Evolutionary conservation across 192 early-diverging fungal genomes (phyloP), one percentile per base, ranked within the genome.

Genomic region (Hyaloraphidium curvatum): DNA sequence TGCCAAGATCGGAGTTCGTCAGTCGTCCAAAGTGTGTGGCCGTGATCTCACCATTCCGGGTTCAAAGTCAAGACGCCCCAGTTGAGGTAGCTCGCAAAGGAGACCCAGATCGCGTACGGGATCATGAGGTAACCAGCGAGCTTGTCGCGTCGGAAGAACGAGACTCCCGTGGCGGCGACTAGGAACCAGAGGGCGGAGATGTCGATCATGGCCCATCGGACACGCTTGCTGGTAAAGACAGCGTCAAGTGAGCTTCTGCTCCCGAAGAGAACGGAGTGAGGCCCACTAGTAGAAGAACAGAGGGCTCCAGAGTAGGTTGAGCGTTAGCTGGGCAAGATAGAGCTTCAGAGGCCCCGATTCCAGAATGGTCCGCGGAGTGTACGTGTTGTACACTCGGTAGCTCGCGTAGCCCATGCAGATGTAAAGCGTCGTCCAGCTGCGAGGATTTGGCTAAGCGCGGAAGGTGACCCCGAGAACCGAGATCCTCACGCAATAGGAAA

Each of bases 251-350:
- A n/a, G n/a, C n/a, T n/a, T n/a, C n/a, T n/a, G n/a, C n/a, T n/a
- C n/a, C n/a, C n/a, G n/a, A n/a, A n/a, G n/a, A n/a, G n/a, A n/a
- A n/a, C n/a, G n/a, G n/a, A n/a, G n/a, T n/a, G n/a, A n/a, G n/a
- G n/a, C n/a, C n/a, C n/a, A n/a, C 3, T 21, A 11, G 3, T 39
- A 37, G 30, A 62, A 62, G 55, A 62, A 62, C 21, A 57, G 23
- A 5, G 61, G 61, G 4, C 51, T 57, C 61, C 61, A 62, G n/a
- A 40, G 16, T 4, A 62, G 19, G 41, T 62, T 62, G 28, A 62
- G 56, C 2, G 23, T 52, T 14, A 62, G 55, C 27, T 62, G 61
- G 28, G 27, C 39, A 16, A 31, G 37, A 40, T 62, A 62, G 0
- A 62, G 39, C n/a, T 28, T 16, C 7, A 62, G 41, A 11, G 61